These are phyloP conservation scores for Chloromonas sp. DNA, from an alignment of 163 green algal genomes.

Conservation along the genomic window DNA sequence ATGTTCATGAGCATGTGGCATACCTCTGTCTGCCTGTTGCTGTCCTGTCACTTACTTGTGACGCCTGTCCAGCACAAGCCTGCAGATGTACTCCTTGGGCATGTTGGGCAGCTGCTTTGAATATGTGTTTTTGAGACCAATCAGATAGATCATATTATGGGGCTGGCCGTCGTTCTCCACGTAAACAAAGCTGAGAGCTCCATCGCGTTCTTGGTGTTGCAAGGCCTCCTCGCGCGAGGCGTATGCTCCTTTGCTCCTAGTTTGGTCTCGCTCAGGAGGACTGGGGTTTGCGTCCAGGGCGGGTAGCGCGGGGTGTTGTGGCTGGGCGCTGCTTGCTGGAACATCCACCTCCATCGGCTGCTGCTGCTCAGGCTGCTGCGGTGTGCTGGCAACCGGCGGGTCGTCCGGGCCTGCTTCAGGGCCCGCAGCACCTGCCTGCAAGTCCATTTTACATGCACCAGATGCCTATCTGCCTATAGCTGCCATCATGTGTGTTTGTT, in stretches of 20 bases:
- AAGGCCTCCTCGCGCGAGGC: constrained; percentile 60
- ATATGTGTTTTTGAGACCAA: constrained; percentile 95
- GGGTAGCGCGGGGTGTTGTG: too few relatives aligned
- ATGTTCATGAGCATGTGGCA: too few relatives aligned
- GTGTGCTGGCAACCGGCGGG: too few relatives aligned
- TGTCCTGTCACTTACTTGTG: constrained; percentile 27
- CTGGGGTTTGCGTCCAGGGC: too few relatives aligned
- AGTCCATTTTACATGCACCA: too few relatives aligned
- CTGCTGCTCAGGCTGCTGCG: too few relatives aligned
- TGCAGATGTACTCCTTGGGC: constrained; percentile 92
- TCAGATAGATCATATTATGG: constrained; percentile 68
- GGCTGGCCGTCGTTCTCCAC: constrained; percentile 69
- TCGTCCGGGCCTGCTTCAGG: too few relatives aligned
- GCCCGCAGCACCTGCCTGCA: too few relatives aligned
- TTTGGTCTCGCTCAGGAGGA: not conserved
- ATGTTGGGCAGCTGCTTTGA: constrained; percentile 98
- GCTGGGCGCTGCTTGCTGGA: too few relatives aligned
- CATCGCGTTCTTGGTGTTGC: constrained; percentile 59
- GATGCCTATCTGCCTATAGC: too few relatives aligned
- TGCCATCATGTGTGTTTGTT: too few relatives aligned
- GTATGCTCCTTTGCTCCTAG: not conserved
- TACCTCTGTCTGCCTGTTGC: too few relatives aligned
- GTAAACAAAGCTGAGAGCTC: constrained; percentile 71
- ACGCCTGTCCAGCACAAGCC: constrained; percentile 40
- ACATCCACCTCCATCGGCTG: not conserved